Percentiles rank a stretch among this genome's conserved stretches.
phyloP scores from a whole-genome alignment of 345 rosid genomes.

The Nephelium lappaceum region DNA sequence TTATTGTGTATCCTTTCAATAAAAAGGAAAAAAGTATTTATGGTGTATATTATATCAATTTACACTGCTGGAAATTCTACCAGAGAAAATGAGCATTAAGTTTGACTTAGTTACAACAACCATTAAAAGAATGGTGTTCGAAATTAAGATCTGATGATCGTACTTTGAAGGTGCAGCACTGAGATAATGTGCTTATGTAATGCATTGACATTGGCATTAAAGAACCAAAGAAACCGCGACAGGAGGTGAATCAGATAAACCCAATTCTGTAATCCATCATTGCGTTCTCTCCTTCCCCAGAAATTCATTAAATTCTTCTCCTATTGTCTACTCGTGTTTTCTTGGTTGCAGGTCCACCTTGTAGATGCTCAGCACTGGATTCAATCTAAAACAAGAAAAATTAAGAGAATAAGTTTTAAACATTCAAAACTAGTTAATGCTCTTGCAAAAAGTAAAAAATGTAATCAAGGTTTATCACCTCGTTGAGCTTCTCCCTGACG shows the following conservation, averaged over 20 bases:
- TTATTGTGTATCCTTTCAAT: no score
- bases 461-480: slow-evolving; percentile 46
- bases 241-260: not conserved
- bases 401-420: not conserved
- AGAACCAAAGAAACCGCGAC: not conserved
- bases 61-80: not conserved
- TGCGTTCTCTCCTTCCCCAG: not conserved
- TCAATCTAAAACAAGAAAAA: slow-evolving; percentile 47
- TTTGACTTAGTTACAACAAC: not conserved
- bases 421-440: not conserved
- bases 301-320: slow-evolving; percentile 61
- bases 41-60: not conserved
- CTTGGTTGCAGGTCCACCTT: slow-evolving; percentile 56
- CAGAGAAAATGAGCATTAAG: not conserved
- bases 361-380: slow-evolving; percentile 48
- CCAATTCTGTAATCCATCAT: not conserved
- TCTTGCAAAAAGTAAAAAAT: not conserved
- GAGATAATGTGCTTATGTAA: not conserved
- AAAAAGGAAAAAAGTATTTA: no score
- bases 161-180: not conserved
- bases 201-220: not conserved
- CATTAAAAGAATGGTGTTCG: not conserved
- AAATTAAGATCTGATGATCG: not conserved
- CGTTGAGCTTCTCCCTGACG: slow-evolving; percentile 79
- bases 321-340: slow-evolving; percentile 62